A percentile compares a stretch with the other conserved stretches of the same genome.
Conservation (phyloP, 345 rosid genomes). For the Passiflora organensis region DNA sequence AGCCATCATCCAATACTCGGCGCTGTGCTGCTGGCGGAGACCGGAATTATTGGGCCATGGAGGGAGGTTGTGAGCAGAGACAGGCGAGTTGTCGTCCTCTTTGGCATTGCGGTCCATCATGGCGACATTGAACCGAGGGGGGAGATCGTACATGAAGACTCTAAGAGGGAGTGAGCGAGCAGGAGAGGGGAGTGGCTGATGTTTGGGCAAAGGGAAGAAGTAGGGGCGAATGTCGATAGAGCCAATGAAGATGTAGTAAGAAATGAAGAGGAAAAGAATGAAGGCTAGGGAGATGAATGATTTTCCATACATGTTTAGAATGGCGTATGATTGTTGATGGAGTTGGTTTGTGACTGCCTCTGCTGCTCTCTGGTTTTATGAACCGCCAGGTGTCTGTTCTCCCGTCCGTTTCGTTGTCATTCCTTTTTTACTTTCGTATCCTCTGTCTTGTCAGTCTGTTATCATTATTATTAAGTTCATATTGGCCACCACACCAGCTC, state of each 20-base stretch:
- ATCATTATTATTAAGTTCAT: too few species aligned
- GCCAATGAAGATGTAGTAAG: slow-evolving; percentile 48
- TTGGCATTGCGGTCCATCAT: slow-evolving; percentile 49
- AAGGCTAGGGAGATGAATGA: slow-evolving; percentile 29
- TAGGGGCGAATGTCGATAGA: slow-evolving; percentile 50
- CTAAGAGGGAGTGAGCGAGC: too few species aligned
- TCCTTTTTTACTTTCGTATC: too few species aligned
- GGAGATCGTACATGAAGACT: slow-evolving; percentile 93
- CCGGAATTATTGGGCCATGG: slow-evolving; percentile 67
- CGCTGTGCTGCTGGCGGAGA: slow-evolving; percentile 71
- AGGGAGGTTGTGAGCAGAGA: slow-evolving; percentile 57
- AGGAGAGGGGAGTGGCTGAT: neutral
- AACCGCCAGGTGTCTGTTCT: too few species aligned
- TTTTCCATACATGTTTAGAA: slow-evolving; percentile 53
- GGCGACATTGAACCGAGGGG: slow-evolving; percentile 67
- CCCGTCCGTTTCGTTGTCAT: too few species aligned
- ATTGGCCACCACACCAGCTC: too few species aligned
- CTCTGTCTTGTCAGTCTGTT: too few species aligned
- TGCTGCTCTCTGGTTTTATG: too few species aligned
- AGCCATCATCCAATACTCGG: slow-evolving; percentile 96
- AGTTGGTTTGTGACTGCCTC: too few species aligned
- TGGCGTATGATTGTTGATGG: too few species aligned
- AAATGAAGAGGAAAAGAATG: slow-evolving; percentile 35
- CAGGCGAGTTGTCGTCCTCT: slow-evolving; percentile 36
- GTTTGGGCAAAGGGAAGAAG: slow-evolving; percentile 46